A percentile compares a stretch with the other conserved stretches of the same genome.
These are phyloP conservation scores for Fusarium hainanense DNA, from an alignment of 2,329 filamentous ascomycete genomes.

Conservation along the genomic window DNA sequence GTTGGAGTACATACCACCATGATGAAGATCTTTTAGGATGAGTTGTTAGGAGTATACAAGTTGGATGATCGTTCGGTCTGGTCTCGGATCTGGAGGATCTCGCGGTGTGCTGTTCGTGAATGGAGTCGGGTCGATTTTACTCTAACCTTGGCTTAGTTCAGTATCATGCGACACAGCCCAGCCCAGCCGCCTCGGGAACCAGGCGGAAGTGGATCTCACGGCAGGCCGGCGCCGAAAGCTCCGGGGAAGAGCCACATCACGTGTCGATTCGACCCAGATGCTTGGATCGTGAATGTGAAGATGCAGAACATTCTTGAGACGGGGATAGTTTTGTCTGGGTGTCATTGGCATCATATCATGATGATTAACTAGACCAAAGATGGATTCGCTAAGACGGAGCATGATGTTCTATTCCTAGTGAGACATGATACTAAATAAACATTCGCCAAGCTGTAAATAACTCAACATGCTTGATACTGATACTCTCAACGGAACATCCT, in stretches of 20 bases:
- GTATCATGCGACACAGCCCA: constrained; percentile 44
- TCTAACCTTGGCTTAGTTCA: constrained; percentile 29
- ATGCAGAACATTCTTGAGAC: constrained; percentile 9
- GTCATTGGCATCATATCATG: constrained; percentile 23
- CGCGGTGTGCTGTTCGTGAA: constrained; percentile 34
- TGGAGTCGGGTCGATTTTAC: constrained; percentile 37
- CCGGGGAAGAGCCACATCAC: constrained; percentile 37
- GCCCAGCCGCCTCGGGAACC: constrained; percentile 25
- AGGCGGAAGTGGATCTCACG: constrained; percentile 35
- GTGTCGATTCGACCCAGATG: constrained; percentile 20
- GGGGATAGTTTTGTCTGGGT: constrained; percentile 5
- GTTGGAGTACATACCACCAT: constrained; percentile 50
- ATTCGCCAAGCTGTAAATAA: constrained; percentile 19
- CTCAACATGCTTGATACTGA: constrained; percentile 19
- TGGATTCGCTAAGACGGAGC: constrained; percentile 20
- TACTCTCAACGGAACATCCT: constrained; percentile 25
- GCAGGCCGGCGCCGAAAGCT: constrained; percentile 40
- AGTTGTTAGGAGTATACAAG: neutral
- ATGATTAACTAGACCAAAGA: constrained; percentile 24
- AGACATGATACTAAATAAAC: neutral
- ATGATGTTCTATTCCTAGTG: neutral
- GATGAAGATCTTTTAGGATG: constrained; percentile 23
- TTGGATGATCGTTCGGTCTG: constrained; percentile 4
- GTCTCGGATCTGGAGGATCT: constrained; percentile 10
- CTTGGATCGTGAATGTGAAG: constrained; percentile 9